phyloP scores from a whole-genome alignment of 73 alveolate genomes.

The Paramecium sonneborni region DNA sequence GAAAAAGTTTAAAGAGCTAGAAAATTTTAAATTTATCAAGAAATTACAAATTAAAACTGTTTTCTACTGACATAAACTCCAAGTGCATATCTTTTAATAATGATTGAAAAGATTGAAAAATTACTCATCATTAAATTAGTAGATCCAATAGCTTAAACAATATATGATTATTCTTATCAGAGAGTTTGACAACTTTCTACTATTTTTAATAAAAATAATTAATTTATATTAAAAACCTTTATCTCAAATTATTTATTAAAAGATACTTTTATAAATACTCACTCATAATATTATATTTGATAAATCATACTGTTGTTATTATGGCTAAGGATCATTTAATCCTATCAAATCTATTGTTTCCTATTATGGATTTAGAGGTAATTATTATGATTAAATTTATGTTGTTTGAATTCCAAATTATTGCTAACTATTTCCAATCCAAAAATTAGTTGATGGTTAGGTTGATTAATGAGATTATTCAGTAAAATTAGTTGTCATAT shows the following conservation, averaged over 20 bases:
- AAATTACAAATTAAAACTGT: too few relatives aligned
- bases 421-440: neutral
- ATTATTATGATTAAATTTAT: neutral
- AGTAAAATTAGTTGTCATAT: neutral
- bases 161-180: too few relatives aligned
- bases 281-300: conserved; percentile 38
- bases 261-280: neutral
- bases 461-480: neutral
- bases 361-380: neutral
- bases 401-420: neutral
- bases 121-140: too few relatives aligned
- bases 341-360: neutral
- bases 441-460: neutral
- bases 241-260: neutral
- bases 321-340: neutral
- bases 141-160: too few relatives aligned
- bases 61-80: too few relatives aligned
- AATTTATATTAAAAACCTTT: too few relatives aligned
- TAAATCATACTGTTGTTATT: conserved; percentile 19
- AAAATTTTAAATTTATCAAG: too few relatives aligned
- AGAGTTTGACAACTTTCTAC: too few relatives aligned
- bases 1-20: too few relatives aligned
- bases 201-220: too few relatives aligned
- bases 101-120: neutral
- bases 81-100: too few relatives aligned